Evolutionary conservation across 176 grass and related monocot genomes (phyloP).

Genomic region (Oryza meyeriana): DNA sequence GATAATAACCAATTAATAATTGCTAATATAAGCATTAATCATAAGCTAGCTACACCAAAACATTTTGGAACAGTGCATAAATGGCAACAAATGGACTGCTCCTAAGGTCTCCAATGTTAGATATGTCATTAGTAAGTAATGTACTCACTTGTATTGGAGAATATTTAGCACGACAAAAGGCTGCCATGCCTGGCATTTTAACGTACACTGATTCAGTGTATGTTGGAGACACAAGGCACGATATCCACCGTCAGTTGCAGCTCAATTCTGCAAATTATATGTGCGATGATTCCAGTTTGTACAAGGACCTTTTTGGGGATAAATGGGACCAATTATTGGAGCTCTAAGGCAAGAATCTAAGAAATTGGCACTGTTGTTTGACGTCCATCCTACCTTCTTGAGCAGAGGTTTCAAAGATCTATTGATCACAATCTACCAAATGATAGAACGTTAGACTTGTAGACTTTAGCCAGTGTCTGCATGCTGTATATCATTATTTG

Average conservation of each 20-base stretch:
- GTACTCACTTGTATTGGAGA: slow-evolving; percentile 3
- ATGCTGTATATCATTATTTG: neutral
- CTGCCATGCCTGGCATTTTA: neutral
- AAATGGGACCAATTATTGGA: neutral
- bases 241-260: slow-evolving; percentile 26
- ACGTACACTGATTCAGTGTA: slow-evolving; percentile 12
- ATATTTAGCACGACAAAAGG: slow-evolving; percentile 18
- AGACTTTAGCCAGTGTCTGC: neutral
- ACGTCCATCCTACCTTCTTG: neutral
- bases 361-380: neutral
- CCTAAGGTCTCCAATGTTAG: neutral
- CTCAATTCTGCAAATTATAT: neutral
- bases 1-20: neutral
- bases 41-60: neutral
- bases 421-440: neutral
- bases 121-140: neutral
- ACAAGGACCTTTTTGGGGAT: neutral
- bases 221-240: slow-evolving; percentile 18
- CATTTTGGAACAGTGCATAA: neutral
- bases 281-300: slow-evolving; percentile 22
- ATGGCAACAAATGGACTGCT: neutral
- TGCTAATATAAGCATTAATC: neutral
- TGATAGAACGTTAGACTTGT: neutral
- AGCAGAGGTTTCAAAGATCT: neutral
- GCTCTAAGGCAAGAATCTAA: neutral